phyloP scores from a whole-genome alignment of 2,329 filamentous ascomycete genomes.

The Lizonia empirigonia region DNA sequence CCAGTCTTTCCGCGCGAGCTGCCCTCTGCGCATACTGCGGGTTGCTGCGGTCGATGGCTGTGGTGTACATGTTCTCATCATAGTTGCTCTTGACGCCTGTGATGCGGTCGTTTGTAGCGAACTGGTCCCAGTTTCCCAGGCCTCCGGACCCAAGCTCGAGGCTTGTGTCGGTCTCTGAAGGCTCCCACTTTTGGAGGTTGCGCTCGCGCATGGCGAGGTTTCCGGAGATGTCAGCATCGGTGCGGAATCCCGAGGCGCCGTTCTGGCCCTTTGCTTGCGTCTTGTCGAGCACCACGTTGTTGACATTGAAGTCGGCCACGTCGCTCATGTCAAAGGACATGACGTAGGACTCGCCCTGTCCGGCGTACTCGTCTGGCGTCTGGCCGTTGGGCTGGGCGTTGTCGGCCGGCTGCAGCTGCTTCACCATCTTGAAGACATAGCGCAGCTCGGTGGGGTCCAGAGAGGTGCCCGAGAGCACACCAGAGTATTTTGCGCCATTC shows the following conservation, averaged over 20 bases:
- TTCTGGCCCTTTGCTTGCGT: constrained; percentile 60
- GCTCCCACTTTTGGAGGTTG: constrained; percentile 80
- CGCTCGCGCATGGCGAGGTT: constrained; percentile 72
- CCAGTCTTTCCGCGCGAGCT: constrained; percentile 77
- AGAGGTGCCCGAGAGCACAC: constrained; percentile 64
- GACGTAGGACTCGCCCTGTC: constrained; percentile 54
- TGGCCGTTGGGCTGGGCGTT: constrained; percentile 56
- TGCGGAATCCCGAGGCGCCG: constrained; percentile 71
- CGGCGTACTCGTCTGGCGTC: constrained; percentile 51
- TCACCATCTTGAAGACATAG: constrained; percentile 70
- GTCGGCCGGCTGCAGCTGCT: constrained; percentile 52
- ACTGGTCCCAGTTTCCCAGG: constrained; percentile 80
- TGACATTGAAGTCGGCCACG: constrained; percentile 61
- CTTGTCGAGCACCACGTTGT: constrained; percentile 60
- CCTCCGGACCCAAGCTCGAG: constrained; percentile 69
- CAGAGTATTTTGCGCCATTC: constrained; percentile 65
- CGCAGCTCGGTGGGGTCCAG: constrained; percentile 59
- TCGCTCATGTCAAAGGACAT: constrained; percentile 69
- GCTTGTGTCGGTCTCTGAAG: constrained; percentile 67
- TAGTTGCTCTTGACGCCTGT: constrained; percentile 92
- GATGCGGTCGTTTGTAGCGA: constrained; percentile 82
- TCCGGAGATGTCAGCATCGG: constrained; percentile 86
- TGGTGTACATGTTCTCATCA: constrained; percentile 94
- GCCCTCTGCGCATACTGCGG: constrained; percentile 80
- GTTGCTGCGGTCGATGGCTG: constrained; percentile 80